Conservation (phyloP, 345 rosid genomes). For the Acer campestre region DNA sequence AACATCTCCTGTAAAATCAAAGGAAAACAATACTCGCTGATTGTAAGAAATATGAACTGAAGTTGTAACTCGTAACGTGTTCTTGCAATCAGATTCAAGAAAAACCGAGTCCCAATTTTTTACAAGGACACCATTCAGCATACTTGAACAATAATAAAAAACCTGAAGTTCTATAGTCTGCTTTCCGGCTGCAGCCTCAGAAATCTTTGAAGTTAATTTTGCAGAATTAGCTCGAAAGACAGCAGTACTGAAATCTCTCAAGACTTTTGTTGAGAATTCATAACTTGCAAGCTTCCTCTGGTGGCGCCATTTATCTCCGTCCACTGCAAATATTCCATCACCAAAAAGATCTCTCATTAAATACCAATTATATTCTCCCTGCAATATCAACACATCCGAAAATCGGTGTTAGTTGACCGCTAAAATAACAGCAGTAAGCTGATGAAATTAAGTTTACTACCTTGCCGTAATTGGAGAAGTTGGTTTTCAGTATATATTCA, state of each 20-base stretch:
- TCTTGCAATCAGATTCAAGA: no score
- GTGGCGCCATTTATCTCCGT: slow-evolving; percentile 49
- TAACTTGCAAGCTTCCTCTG: slow-evolving; percentile 48
- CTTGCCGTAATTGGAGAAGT: slow-evolving; percentile 47
- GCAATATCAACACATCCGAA: slow-evolving; percentile 12
- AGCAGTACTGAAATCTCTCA: slow-evolving; percentile 38
- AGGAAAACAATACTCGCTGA: not conserved
- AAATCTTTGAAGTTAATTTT: slow-evolving; percentile 31
- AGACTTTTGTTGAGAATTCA: slow-evolving; percentile 44
- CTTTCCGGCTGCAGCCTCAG: slow-evolving; percentile 26
- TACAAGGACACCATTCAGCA: no score
- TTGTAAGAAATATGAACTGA: not conserved
- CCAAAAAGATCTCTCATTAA: slow-evolving; percentile 48
- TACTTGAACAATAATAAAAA: not conserved
- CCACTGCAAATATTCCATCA: slow-evolving; percentile 45
- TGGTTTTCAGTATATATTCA: slow-evolving; percentile 47
- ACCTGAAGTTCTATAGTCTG: slow-evolving; percentile 44
- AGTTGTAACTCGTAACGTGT: not conserved
- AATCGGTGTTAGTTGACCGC: not conserved
- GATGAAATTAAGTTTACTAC: slow-evolving; percentile 18
- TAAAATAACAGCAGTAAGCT: not conserved
- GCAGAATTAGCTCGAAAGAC: slow-evolving; percentile 36
- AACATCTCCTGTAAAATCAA: slow-evolving; percentile 36
- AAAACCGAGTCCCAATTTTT: no score
- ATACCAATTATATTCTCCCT: slow-evolving; percentile 35